Conservation (phyloP, 1,284 basidiomycete genomes). For the Ustanciosporium gigantosporum region DNA sequence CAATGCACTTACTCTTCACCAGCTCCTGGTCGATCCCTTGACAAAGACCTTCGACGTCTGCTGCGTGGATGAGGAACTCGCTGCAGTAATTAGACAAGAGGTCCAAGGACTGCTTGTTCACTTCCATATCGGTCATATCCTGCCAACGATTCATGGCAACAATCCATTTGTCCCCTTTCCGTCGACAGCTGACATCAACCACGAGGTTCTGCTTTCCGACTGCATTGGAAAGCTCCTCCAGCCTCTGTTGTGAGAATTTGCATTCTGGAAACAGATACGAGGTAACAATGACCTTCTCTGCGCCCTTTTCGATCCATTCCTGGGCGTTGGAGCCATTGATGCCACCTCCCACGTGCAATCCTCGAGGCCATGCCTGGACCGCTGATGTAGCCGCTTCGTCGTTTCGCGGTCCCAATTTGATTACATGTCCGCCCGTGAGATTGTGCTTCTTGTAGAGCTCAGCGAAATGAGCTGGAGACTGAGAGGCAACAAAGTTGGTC, state of each 20-base stretch:
- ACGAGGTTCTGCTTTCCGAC: constrained; percentile 87
- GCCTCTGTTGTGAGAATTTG: constrained; percentile 75
- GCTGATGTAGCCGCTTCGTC: constrained; percentile 84
- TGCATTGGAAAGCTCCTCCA: constrained; percentile 69
- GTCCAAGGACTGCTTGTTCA: constrained; percentile 64
- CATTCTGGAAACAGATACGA: constrained; percentile 87
- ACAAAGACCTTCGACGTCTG: constrained; percentile 96
- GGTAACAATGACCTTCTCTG: constrained; percentile 96
- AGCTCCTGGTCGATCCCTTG: constrained; percentile 92
- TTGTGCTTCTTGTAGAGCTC: constrained; percentile 73
- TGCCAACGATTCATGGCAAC: constrained; percentile 99
- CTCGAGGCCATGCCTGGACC: constrained; percentile 77
- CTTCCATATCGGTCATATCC: constrained; percentile 89
- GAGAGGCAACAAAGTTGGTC: constrained; percentile 89
- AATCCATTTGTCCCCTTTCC: constrained; percentile 77
- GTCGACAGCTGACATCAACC: constrained; percentile 92
- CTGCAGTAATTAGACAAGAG: constrained; percentile 63
- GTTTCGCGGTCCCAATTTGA: constrained; percentile 88
- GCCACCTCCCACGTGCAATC: constrained; percentile 90
- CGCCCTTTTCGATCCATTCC: constrained; percentile 84
- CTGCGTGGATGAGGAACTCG: constrained; percentile 94
- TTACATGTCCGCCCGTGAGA: constrained; percentile 88
- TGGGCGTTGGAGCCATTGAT: constrained; percentile 80
- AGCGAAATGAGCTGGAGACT: constrained; percentile 80
- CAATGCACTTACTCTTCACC: constrained; percentile 70